Percentiles rank a stretch among this genome's conserved stretches.
phyloP scores from a whole-genome alignment of 192 early-diverging fungal genomes.

The Hyaloraphidium curvatum region DNA sequence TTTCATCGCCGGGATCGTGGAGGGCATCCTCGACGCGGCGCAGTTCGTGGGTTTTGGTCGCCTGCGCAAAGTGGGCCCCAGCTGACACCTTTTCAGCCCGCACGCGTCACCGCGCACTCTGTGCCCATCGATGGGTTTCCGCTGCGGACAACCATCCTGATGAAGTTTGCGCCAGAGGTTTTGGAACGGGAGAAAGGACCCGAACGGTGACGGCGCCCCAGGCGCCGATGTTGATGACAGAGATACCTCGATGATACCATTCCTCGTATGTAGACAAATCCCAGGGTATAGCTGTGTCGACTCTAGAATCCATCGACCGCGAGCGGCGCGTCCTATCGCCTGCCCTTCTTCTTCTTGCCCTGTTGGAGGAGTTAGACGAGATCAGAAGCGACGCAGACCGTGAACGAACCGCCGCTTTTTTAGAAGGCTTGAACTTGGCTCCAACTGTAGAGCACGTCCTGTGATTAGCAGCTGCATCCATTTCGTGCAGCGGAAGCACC shows the following conservation, averaged over 20 bases:
- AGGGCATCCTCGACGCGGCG: constrained; percentile 75
- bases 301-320: neutral
- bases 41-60: constrained; percentile 53
- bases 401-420: too few relatives aligned
- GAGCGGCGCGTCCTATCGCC: neutral
- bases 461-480: neutral
- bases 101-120: constrained; percentile 79
- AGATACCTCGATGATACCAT: neutral
- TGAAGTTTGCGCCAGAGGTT: constrained; percentile 63
- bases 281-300: neutral
- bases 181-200: constrained; percentile 16
- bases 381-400: too few relatives aligned
- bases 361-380: neutral
- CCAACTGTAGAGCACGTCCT: neutral
- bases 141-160: constrained; percentile 77
- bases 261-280: neutral
- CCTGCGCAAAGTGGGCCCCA: neutral
- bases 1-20: constrained; percentile 89
- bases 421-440: too few relatives aligned
- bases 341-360: constrained; percentile 4
- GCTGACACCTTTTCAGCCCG: constrained; percentile 31
- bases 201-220: constrained; percentile 9
- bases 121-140: constrained; percentile 74
- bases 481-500: neutral
- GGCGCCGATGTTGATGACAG: neutral